phyloP scores from a whole-genome alignment of 2,329 filamentous ascomycete species.

The Aspergillus sp. region DNA sequence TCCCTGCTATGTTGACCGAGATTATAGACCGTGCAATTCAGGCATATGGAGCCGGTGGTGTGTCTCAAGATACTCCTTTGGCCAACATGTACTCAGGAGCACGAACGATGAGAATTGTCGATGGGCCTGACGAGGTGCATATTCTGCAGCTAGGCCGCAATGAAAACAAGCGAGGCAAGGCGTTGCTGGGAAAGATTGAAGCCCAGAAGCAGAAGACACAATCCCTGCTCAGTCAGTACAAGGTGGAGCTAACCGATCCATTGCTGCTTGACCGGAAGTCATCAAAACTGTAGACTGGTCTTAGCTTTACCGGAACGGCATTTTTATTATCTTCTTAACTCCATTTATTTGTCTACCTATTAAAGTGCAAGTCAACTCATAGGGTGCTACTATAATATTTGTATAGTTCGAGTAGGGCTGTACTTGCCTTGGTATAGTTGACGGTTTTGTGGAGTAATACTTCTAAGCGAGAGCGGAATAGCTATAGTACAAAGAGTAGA shows the following conservation, averaged over 20 bases:
- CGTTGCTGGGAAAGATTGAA: constrained; percentile 1
- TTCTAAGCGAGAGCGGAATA: too few species aligned
- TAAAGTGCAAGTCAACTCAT: too few species aligned
- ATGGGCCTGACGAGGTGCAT: constrained; percentile 96
- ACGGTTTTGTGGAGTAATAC: too few species aligned
- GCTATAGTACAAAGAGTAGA: too few species aligned
- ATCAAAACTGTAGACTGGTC: background rate
- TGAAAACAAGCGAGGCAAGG: constrained; percentile 53
- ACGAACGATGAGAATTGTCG: constrained; percentile 79
- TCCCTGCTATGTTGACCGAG: constrained; percentile 75
- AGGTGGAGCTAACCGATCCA: background rate
- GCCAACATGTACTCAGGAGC: constrained; percentile 79
- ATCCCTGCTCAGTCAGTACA: background rate
- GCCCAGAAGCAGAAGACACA: constrained; percentile 5
- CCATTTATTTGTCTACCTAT: too few species aligned
- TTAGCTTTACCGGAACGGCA: too few species aligned
- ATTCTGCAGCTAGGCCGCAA: constrained; percentile 58
- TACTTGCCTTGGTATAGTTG: too few species aligned
- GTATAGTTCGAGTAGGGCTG: too few species aligned
- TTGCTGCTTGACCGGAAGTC: constrained; percentile 1
- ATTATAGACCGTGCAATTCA: constrained; percentile 95
- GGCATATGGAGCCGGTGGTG: constrained; percentile 84
- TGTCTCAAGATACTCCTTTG: constrained; percentile 91
- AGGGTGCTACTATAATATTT: too few species aligned
- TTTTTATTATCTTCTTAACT: too few species aligned